Base-by-base conservation (phyloP, 345 rosid genomes). In the Raphanus sativus region DNA sequence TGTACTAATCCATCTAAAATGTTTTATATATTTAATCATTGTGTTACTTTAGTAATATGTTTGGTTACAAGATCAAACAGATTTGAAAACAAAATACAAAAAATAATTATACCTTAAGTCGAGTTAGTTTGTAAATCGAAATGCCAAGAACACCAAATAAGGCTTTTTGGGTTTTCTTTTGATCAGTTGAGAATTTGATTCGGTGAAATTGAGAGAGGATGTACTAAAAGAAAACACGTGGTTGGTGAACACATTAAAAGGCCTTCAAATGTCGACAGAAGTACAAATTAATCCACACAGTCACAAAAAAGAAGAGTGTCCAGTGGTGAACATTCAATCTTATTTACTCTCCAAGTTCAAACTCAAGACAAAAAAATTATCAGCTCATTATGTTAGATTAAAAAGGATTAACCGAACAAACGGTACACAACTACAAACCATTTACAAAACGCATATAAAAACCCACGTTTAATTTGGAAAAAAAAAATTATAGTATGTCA, bases 241-340 rank as follows among this genome's bases (percentile, higher is more conserved):
- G 65, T 70, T 70, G 74, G 74, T 70, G 74, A 70, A 59, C 25
- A 70, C 45, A 70, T 58, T 59, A 70, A 70, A 59, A 59, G 30
- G 36, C 30, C 65, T 59, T 70, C 65, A 38, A 58, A 70, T 38
- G 36, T 70, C 74, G 74, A 59, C 65, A 70, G 36, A 58, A 36
- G 74, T 70, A 70, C 74, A 69, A 55, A 55, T 45, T 21, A 15
- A 68, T 68, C 21, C 48, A 32, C 29, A 9, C n/a, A 55, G 11
- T 54, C 59, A 55, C 60, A 21, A 69, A 21, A 45, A 12, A 15
- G 15, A 45, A 12, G 52, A 45, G 15, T 45, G 4, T 45, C 54
- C 13, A 56, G 21, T 36, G 32, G 64, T 70, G 74, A 64, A 33
- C 6, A 55, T 56, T 58, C 25, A 24, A 8, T 55, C 34, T 24